Conservation (phyloP, 192 early-diverging fungal species). For the Gaertneriomyces sp. region DNA sequence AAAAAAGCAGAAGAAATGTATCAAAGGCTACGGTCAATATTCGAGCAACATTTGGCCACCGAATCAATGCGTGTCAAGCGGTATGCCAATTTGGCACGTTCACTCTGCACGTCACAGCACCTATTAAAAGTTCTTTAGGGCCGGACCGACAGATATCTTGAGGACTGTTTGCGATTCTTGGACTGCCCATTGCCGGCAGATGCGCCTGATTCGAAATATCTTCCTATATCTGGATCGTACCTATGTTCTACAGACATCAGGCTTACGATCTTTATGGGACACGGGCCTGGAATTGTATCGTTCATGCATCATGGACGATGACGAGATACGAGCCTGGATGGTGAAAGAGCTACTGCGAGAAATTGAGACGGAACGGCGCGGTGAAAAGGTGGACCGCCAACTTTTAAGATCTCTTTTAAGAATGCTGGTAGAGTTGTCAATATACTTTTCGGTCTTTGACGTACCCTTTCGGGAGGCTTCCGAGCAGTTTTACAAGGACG, state of each 20-base stretch:
- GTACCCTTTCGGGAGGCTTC: constrained; percentile 63
- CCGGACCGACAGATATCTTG: constrained; percentile 28
- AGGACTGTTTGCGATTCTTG: constrained; percentile 53
- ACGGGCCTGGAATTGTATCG: constrained; percentile 86
- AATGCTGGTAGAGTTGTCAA: constrained; percentile 73
- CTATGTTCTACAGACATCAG: constrained; percentile 72
- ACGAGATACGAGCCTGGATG: neutral
- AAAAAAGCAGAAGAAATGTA: constrained; percentile 65
- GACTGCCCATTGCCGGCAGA: constrained; percentile 66
- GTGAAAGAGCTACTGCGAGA: constrained; percentile 60
- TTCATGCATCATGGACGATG: constrained; percentile 43
- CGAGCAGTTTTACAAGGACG: constrained; percentile 66
- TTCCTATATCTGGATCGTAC: constrained; percentile 93
- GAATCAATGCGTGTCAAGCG: no score
- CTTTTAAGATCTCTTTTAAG: constrained; percentile 58
- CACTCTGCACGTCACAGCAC: neutral
- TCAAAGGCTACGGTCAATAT: constrained; percentile 53
- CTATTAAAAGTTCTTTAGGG: constrained; percentile 4
- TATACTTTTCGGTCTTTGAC: constrained; percentile 75
- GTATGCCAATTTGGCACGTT: no score
- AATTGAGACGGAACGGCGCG: constrained; percentile 68
- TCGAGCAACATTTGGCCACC: constrained; percentile 46
- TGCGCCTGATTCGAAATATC: constrained; percentile 74
- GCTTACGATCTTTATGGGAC: constrained; percentile 74
- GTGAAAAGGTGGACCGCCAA: constrained; percentile 52